Base-by-base conservation (phyloP, 1,139 yeast species). In the Hansenula sp. region DNA sequence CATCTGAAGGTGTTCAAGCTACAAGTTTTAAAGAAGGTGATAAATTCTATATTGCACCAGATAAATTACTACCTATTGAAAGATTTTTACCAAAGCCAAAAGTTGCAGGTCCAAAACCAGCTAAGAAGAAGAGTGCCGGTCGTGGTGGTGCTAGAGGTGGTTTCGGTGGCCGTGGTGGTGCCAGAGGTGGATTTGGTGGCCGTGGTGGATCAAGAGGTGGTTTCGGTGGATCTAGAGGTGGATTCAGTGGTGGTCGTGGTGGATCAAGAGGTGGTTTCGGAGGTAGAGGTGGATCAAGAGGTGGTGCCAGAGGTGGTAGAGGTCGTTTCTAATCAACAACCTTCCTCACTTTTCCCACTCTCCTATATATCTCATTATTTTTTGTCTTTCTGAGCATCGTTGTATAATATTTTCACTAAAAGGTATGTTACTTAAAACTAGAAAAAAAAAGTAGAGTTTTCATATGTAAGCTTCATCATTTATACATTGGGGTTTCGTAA, bases 1-100 rank as follows among this genome's bases (percentile, higher is more conserved):
- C 97, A 45, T 73, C 85, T 40, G 98, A 94, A 61, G 99, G 99
- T 59, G 94, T 92, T 42, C 92, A 86, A 65, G 96, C 97, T 41
- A 69, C 78, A 35, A 86, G 96, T 39, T 94, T 92, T 75, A 88
- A 87, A 67, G 84, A 79, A 42, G 98, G 98, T 55, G 98, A 94
- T 66, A 90, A 90, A 68, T 90, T 94, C 61, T 94, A 71, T 71
- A 92, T 94, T 67, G 96, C 92, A 43, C 88, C 94, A 38, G 98
- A 92, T 68, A 92, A 92, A 68, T 75, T 94, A 54, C 78, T 94
- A 54, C 99, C 99, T 40, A 71, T 92, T 55, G 98, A 92, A 59
- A 80, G 98, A 72, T 90, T 90, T 69, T 73, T 89, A 65, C 97
- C 97, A 51, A 87, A 89, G 69, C 92, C 97, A 39, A 81, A 84